Evolutionary conservation across 1,284 basidiomycete genomes (phyloP), one percentile per base, ranked within the genome.

Genomic region (Tilletia caries): DNA sequence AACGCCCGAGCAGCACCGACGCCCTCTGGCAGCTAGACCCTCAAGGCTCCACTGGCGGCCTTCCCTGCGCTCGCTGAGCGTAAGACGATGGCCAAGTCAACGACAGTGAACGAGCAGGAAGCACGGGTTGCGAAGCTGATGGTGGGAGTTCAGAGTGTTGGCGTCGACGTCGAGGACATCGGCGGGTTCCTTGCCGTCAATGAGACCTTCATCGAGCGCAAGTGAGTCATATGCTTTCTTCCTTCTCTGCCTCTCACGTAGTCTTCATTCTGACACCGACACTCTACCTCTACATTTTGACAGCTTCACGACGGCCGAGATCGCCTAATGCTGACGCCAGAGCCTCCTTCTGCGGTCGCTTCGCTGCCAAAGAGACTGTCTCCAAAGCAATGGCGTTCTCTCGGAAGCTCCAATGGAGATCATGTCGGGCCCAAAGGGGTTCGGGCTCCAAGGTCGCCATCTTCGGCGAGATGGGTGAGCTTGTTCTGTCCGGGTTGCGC

Each of bases 281-380:
- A n/a, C n/a, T 20, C n/a, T 50, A 8, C 48, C n/a, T 3, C 48
- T 3, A 12, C 20, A 8, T 27, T 50, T 50, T 50, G 25, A n/a
- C 44, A 67, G 71, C 87, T 98, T 98, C 85, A 98, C 95, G 27
- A 88, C 90, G 15, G 89, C 87, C 32, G 95, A 98, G 86, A 88
- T 91, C 76, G 85, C 87, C 18, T 97, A 98, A 87, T 98, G 95
- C 86, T 0, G 91, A 92, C 71, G 89, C 92, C 23, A 85, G 88
- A 0, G 91, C 95, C 2, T 97, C 95, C 10, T 95, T 96, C 83
- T 94, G 95, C 46, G 95, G 92, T 66, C 91, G 95, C 74, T 98
- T 96, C 94, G 92, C 90, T 62, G 95, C 93, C 65, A 98, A 98
- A 85, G 96, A 98, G 84, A 95, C 95, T 12, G 91, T 95, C 67